These are phyloP conservation scores for Caulochytrium protostelioides DNA, from an alignment of 371 early-diverging fungal genomes.

Conservation along the genomic window DNA sequence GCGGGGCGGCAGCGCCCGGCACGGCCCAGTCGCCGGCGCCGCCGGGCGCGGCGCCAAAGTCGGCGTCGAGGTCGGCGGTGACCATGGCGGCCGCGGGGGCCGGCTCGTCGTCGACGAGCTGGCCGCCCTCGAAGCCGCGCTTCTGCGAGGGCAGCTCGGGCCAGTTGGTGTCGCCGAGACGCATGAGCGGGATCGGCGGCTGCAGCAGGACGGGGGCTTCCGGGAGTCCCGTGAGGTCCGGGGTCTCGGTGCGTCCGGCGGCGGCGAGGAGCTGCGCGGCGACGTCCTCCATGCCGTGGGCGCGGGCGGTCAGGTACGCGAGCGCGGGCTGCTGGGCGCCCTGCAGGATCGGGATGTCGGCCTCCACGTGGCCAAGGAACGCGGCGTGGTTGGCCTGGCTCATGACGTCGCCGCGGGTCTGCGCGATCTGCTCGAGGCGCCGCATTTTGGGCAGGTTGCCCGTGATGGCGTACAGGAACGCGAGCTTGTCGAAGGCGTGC, in stretches of 20 bases:
- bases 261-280: slow-evolving; percentile 54
- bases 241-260: slow-evolving; percentile 23
- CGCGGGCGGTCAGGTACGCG: slow-evolving; percentile 76
- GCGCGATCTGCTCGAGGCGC: slow-evolving; percentile 80
- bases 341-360: slow-evolving; percentile 51
- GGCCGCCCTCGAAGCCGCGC: slow-evolving; percentile 28
- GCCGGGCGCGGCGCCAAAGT: slow-evolving; percentile 13
- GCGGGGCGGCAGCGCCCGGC: slow-evolving; percentile 16
- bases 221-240: slow-evolving; percentile 27
- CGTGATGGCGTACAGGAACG: slow-evolving; percentile 75
- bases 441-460: slow-evolving; percentile 67
- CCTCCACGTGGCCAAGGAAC: slow-evolving; percentile 65
- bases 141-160: slow-evolving; percentile 52
- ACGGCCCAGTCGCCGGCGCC: slow-evolving; percentile 12
- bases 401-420: slow-evolving; percentile 53
- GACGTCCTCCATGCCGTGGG: slow-evolving; percentile 59
- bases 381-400: slow-evolving; percentile 73
- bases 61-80: slow-evolving; percentile 8
- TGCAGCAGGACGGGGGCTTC: slow-evolving; percentile 33
- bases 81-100: too few relatives aligned
- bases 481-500: slow-evolving; percentile 68
- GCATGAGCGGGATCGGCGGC: slow-evolving; percentile 40
- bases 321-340: slow-evolving; percentile 67
- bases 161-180: slow-evolving; percentile 61
- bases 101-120: slow-evolving; percentile 14